Evolutionary conservation across 148 eudicot species (phyloP), one percentile per base, ranked within the genome.

Genomic region (Chenopodium suecicum): DNA sequence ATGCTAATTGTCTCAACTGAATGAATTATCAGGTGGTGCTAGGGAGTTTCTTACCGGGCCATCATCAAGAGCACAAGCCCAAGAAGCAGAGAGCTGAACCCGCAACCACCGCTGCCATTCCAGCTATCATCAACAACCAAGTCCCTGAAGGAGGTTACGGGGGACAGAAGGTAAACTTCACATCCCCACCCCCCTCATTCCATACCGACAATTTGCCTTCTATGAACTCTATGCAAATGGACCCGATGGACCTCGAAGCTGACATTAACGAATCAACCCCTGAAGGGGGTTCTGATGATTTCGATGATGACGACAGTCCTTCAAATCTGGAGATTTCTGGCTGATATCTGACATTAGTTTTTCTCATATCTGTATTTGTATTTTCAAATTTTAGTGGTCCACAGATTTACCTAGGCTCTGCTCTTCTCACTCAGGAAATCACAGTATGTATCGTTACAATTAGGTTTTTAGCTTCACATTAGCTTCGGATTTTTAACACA

Each of bases 1-100:
- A 64, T 77, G 73, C 52, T 78, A 32, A 52, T 76, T 66, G 48
- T 77, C 37, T 34, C 47, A 37, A 13, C 73, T 56, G 64, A 77
- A 67, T 56, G 64, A 77, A 67, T 79, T 22, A 48, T 74, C 85
- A 95, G 98, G 89, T 95, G 86, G 94, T 95, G 60, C 50, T 95
- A 2, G 97, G 94, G 29, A 95, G 97, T 81, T 93, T 91, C 88
- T 75, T 89, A 63, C 82, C 90, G 0, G 92, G 91, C 74, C 91
- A 93, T 44, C 88, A 86, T 46, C 90, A 77, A 79, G 97, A 93
- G 82, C 92, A 90, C 67, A 88, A 86, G 84, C 89, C 90, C 12
- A 92, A 90, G 88, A 93, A 90, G 75, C 90, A 83, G 76, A 90
- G 81, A 83, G 76, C 71, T 22, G 96, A 92, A 63, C 87, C 88